Evolutionary conservation across 2,329 filamentous ascomycete species (phyloP).

Genomic region (Hortaea werneckii): DNA sequence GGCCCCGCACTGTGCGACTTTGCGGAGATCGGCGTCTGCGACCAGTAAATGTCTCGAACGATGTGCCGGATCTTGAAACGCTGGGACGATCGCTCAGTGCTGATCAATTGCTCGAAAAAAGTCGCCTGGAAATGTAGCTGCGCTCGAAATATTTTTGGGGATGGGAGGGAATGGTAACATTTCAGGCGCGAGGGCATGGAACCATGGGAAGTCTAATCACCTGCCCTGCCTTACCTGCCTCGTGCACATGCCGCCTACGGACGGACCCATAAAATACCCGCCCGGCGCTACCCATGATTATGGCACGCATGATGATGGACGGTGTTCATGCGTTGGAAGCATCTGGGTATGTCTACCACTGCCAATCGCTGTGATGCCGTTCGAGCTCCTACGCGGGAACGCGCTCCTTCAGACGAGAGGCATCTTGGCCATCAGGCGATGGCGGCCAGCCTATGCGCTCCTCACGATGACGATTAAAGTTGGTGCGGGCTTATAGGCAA

Average conservation of each 20-base stretch:
- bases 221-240: neutral
- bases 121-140: neutral
- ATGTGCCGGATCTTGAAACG: neutral
- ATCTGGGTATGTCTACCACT: neutral
- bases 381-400: neutral
- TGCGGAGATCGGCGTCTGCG: neutral
- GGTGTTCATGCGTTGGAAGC: neutral
- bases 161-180: neutral
- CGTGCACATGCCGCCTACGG: slow-evolving; percentile 1
- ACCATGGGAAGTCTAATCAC: neutral
- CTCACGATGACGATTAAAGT: too few relatives aligned
- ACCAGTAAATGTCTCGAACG: neutral
- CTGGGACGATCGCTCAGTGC: neutral
- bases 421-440: neutral
- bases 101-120: neutral
- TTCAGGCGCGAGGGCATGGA: neutral
- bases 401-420: neutral
- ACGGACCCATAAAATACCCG: neutral
- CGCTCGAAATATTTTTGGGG: neutral
- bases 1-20: slow-evolving; percentile 1
- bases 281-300: slow-evolving; percentile 1
- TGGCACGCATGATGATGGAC: slow-evolving; percentile 1
- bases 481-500: too few relatives aligned
- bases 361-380: neutral
- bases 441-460: too few relatives aligned